phyloP scores from a whole-genome alignment of 768 basidiomycete species.

The Trametes punicea region DNA sequence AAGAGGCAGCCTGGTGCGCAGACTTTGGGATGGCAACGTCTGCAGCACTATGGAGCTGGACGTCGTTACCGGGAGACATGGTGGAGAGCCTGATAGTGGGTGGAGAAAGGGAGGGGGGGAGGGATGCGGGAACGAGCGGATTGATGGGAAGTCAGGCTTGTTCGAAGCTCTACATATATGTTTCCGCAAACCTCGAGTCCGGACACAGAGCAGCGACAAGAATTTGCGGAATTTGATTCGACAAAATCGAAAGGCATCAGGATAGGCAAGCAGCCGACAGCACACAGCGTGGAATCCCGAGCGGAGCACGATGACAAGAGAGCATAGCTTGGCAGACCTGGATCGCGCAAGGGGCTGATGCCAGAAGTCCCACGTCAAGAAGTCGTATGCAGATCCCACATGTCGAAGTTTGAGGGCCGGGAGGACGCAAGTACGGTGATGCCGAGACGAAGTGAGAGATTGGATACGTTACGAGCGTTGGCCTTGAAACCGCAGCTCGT shows the following conservation, averaged over 20 bases:
- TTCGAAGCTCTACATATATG: constrained; percentile 3
- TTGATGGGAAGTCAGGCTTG: not conserved
- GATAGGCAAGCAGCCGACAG: not conserved
- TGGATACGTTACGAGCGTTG: not conserved
- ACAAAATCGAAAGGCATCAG: not conserved
- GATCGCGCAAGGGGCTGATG: constrained; percentile 3
- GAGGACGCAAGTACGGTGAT: not conserved
- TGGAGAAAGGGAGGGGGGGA: not conserved
- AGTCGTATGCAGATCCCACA: constrained; percentile 6
- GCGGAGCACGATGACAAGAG: constrained; percentile 4
- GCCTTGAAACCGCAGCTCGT: no score
- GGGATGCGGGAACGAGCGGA: not conserved
- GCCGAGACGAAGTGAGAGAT: not conserved
- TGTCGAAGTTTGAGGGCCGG: constrained; percentile 1
- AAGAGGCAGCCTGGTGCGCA: not conserved
- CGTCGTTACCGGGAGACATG: constrained; percentile 3
- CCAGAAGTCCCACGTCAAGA: not conserved
- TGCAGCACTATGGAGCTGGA: no score
- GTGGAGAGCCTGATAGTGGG: not conserved
- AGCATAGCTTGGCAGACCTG: constrained; percentile 14
- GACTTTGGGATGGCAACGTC: not conserved
- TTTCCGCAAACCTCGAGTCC: not conserved
- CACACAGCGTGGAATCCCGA: not conserved
- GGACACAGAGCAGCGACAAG: not conserved
- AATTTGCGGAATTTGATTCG: not conserved